Base-by-base conservation (phyloP, 2,329 filamentous ascomycete species). In the Zasmidium angulare region DNA sequence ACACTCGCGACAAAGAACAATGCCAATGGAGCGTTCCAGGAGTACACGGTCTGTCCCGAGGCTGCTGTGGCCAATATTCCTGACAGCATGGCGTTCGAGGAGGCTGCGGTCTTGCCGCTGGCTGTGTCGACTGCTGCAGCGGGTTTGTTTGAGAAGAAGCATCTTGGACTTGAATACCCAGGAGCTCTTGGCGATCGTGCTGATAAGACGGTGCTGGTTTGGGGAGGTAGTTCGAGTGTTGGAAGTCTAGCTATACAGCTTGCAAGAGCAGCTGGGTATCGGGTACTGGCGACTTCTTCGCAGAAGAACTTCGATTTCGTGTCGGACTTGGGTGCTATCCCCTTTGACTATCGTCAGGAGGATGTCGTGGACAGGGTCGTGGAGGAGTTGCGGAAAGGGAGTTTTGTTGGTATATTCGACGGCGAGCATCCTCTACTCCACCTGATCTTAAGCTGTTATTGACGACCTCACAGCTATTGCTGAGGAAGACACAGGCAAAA, bases 181-280 rank as follows among this genome's bases (percentile, higher is more conserved):
- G 36, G 36, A 9, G n/a, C 11, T 7, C 26, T n/a, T 17, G 23
- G 56, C 22, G 49, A 55, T 9, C 52, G 40, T 14, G 65, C 71
- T 29, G 70, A 69, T 12, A 71, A 77, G 53, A 66, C 72, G 52
- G 43, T 80, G 0, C 64, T 84, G 3, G 68, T 84, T 14, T 84
- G 81, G 79, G 82, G 82, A 17, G 83, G 82, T 0, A 76, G 79
- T 2, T 77, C 78, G 0, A 75, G 73, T 17, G 78, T 81, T 0
- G 80, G 81, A 1, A 75, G 75, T 46, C 76, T 75, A 46, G 78
- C 77, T 0, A 76, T 82, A 12, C 81, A 83, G 59, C 70, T 82
- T 0, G 75, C 76, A 1, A 68, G 71, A 3, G 75, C 0, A 12
- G 74, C 77, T 0, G 81, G 81, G 0, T 80, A 78, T 58, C 69